A percentile compares a stretch with the other conserved stretches of the same genome.
Conservation (phyloP, 495 filamentous ascomycete genomes). For the Hamigera avellanea region DNA sequence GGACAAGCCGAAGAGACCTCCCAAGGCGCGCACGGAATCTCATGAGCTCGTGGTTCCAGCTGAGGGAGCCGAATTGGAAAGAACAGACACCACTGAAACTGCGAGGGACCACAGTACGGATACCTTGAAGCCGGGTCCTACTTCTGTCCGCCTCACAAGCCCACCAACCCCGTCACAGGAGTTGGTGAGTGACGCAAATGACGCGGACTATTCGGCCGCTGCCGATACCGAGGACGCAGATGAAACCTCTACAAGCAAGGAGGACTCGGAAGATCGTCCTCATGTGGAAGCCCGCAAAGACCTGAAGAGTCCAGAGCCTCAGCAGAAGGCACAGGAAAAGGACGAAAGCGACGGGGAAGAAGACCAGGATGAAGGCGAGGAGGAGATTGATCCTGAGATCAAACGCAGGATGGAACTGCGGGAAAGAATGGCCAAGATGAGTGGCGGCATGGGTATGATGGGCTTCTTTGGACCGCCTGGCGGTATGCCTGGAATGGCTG, state of each 20-base stretch:
- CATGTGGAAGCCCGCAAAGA: constrained; percentile 11
- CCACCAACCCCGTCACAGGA: constrained; percentile 39
- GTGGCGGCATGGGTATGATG: constrained; percentile 93
- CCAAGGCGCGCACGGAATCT: constrained; percentile 67
- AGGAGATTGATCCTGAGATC: constrained; percentile 86
- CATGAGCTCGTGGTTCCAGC: constrained; percentile 18
- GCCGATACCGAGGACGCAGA: constrained; percentile 78
- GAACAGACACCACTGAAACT: constrained; percentile 38
- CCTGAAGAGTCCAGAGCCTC: constrained; percentile 7
- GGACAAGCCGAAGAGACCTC: constrained; percentile 73
- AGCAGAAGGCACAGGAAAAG: constrained; percentile 12
- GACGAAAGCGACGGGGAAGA: constrained; percentile 25
- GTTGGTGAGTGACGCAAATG: constrained; percentile 65
- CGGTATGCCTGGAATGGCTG: constrained; percentile 46
- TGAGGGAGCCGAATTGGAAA: constrained; percentile 28
- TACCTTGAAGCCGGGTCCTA: constrained; percentile 27
- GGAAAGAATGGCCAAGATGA: constrained; percentile 96
- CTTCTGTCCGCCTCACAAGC: constrained; percentile 30
- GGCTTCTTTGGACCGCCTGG: constrained; percentile 81
- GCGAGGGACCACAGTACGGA: constrained; percentile 49
- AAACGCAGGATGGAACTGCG: constrained; percentile 79
- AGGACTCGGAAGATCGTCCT: constrained; percentile 59
- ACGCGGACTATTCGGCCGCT: constrained; percentile 81
- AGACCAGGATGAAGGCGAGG: constrained; percentile 60
- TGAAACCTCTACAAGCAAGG: constrained; percentile 59